phyloP scores from a whole-genome alignment of 164 flowering plant genomes.

The Vitis vinifera region DNA sequence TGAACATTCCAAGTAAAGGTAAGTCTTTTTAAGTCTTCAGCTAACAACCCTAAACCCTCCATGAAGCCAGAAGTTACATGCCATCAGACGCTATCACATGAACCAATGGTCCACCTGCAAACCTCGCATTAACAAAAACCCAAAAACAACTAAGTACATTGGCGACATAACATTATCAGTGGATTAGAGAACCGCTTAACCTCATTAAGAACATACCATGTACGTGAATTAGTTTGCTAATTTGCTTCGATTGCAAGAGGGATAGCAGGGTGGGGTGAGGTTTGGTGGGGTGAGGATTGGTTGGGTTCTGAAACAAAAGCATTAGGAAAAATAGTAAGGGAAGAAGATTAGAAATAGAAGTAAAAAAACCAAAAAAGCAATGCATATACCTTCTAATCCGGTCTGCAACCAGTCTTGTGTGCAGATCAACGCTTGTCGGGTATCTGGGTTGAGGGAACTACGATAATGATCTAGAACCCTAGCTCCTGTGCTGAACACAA shows the following conservation, averaged over 20 bases:
- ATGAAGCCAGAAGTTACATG: no score
- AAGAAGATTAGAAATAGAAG: not conserved
- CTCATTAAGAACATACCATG: constrained; percentile 3
- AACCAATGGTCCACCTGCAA: no score
- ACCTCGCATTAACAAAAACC: no score
- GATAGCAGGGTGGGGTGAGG: constrained; percentile 14
- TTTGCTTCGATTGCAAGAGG: constrained; percentile 16
- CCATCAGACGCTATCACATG: no score
- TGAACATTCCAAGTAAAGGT: no score
- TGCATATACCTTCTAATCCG: constrained; percentile 48
- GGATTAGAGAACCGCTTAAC: no score
- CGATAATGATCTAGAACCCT: constrained; percentile 50
- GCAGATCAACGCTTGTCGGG: constrained; percentile 69
- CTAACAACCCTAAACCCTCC: no score
- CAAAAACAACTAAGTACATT: no score
- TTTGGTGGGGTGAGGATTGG: constrained; percentile 9
- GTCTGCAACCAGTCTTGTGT: constrained; percentile 65
- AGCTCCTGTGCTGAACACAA: constrained; percentile 43
- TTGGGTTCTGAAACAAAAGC: constrained; percentile 9
- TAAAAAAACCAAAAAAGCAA: not conserved
- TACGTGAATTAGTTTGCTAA: not conserved
- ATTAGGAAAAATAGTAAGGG: not conserved
- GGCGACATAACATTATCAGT: no score
- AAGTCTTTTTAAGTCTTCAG: no score
- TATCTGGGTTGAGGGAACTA: constrained; percentile 49